A percentile compares a stretch with the other conserved stretches of the same genome.
phyloP scores from a whole-genome alignment of 352 stramenopile species.

The Blastocystis sp. region DNA sequence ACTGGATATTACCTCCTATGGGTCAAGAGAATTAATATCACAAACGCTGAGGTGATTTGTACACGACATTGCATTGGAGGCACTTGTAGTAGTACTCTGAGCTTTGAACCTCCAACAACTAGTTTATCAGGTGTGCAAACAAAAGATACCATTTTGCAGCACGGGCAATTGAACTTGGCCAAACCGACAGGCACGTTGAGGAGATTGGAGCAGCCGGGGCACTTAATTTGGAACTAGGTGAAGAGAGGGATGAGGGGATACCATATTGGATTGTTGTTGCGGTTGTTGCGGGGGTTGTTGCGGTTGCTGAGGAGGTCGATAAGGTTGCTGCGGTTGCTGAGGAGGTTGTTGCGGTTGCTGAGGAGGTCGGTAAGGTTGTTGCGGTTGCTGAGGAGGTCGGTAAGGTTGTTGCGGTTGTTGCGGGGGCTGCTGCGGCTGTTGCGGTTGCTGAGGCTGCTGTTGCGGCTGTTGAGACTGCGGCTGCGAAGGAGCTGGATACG shows the following conservation, averaged over 20 bases:
- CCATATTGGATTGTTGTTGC: no score
- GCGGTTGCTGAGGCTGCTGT: not conserved
- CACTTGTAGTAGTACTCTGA: slow-evolving; percentile 8
- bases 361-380: no score
- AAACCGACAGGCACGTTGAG: not conserved
- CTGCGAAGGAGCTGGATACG: no score
- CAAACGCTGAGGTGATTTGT: not conserved
- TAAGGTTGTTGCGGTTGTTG: no score
- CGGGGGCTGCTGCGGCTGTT: no score
- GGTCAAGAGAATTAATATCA: not conserved
- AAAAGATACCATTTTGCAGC: not conserved
- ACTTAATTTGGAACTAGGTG: not conserved
- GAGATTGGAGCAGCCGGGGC: not conserved
- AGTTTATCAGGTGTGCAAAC: not conserved
- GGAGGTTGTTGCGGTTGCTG: no score
- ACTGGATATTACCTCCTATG: not conserved
- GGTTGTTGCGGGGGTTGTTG: not conserved
- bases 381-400: no score
- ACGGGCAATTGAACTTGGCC: not conserved
- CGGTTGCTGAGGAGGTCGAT: no score
- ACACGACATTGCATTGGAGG: not conserved
- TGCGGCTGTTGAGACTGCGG: no score
- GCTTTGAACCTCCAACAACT: not conserved
- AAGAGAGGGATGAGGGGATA: not conserved
- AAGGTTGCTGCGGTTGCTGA: no score